Conservation (phyloP, 1,284 basidiomycete genomes). For the Afroboletus lepidellus region DNA sequence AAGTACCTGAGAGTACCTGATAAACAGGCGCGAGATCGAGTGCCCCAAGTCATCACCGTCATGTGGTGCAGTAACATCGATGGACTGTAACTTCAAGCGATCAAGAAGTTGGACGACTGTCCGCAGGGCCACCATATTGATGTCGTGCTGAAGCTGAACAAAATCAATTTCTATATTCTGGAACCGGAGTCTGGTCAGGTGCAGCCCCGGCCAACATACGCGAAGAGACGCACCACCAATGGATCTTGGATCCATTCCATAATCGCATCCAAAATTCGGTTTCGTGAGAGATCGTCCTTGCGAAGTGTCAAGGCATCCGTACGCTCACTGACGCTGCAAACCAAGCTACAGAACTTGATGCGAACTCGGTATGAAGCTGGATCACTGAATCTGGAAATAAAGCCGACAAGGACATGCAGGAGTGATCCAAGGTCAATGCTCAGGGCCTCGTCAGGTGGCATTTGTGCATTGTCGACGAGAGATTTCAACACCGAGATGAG, state of each 20-base stretch:
- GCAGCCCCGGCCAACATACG: neutral
- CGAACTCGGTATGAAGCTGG: slow-evolving; percentile 61
- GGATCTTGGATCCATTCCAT: slow-evolving; percentile 72
- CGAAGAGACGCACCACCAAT: slow-evolving; percentile 40
- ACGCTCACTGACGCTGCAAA: slow-evolving; percentile 66
- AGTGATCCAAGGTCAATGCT: slow-evolving; percentile 71
- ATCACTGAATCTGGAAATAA: slow-evolving; percentile 64
- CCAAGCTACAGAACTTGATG: slow-evolving; percentile 73
- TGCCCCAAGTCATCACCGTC: slow-evolving; percentile 67
- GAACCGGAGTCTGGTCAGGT: slow-evolving; percentile 11
- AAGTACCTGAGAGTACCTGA: slow-evolving; percentile 69
- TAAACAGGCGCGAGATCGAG: slow-evolving; percentile 74
- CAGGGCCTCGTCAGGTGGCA: slow-evolving; percentile 57
- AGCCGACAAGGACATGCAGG: slow-evolving; percentile 60
- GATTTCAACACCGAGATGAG: slow-evolving; percentile 74
- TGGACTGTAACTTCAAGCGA: slow-evolving; percentile 63
- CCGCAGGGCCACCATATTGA: slow-evolving; percentile 71
- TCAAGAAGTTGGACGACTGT: slow-evolving; percentile 78
- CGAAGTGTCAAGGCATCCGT: slow-evolving; percentile 61
- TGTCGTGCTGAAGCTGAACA: slow-evolving; percentile 51
- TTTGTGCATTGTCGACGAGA: slow-evolving; percentile 71
- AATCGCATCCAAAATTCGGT: slow-evolving; percentile 70
- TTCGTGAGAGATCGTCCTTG: slow-evolving; percentile 66
- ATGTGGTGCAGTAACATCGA: slow-evolving; percentile 49
- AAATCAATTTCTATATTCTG: slow-evolving; percentile 32